Conservation (phyloP, 306 rosid species). For the Carpinus viminea region DNA sequence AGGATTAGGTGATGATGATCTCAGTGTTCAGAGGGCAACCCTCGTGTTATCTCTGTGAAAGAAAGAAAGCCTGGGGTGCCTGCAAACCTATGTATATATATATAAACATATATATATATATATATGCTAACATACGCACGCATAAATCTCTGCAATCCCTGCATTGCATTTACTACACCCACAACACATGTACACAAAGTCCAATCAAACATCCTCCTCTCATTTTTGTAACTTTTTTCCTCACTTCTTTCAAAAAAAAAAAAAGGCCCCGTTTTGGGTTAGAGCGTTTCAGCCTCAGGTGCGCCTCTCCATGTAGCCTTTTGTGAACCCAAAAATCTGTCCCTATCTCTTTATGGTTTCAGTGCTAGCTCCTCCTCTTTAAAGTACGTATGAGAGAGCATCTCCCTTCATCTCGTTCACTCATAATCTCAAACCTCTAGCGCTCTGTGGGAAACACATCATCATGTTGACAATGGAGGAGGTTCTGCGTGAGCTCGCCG, state of each 20-base stretch:
- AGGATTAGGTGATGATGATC: conserved; percentile 14
- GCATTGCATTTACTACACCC: conserved; percentile 28
- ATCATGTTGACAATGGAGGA: conserved; percentile 57
- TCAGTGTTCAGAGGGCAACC: conserved; percentile 8
- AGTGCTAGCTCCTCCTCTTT: conserved; percentile 26
- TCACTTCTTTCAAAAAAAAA: not conserved
- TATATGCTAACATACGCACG: conserved; percentile 44
- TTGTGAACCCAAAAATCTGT: conserved; percentile 8
- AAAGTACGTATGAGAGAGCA: not conserved
- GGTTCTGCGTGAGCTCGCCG: conserved; percentile 45
- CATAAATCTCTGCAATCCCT: conserved; percentile 33
- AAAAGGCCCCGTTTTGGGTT: not conserved
- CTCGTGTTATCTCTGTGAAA: conserved; percentile 16
- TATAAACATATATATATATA: not conserved
- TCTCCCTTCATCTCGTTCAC: not conserved
- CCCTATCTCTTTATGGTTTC: conserved; percentile 26
- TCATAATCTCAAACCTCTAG: not conserved
- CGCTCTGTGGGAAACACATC: not conserved
- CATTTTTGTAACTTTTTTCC: not conserved
- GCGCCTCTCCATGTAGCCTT: conserved; percentile 4
- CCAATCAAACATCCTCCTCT: too few relatives aligned
- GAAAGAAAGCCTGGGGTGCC: not conserved
- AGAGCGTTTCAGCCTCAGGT: conserved; percentile 1
- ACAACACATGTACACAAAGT: not conserved
- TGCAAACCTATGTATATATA: not conserved